Base-by-base conservation (phyloP, 164 flowering plant species). In the Dillenia turbinata region DNA sequence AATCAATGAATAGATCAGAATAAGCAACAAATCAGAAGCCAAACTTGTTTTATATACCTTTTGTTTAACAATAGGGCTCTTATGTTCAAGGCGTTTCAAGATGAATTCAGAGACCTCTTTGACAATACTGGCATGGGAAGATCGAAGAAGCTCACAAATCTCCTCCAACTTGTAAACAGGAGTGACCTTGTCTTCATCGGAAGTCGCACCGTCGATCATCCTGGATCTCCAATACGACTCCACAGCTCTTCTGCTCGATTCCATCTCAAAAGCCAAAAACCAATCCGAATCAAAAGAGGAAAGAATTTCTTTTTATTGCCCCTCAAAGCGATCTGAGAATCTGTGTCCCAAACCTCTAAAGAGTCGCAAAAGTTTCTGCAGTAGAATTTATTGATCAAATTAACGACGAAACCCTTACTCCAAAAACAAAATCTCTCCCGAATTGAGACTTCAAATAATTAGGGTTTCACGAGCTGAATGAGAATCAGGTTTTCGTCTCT, bases 221-320 rank as follows among this genome's bases (percentile, higher is more conserved):
- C 84, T 77, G 60, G 93, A 91, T 71, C 99, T 85, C 99, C 99
- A 91, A 71, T 94, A 91, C 12, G 99, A 81, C 57, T 94, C 99
- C 58, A 94, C 99, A 14, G 97, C 99, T 74, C 96, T 80, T 66
- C 99, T 80, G 79, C 96, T 86, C 69, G 86, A 76, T 71, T 88
- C 93, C 99, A 91, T 91, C 40, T 45, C 61, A 10, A 33, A 33
- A 33, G 7, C 40, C 40, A 4, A 33, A 33, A 33, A 33, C 40
- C 40, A 33, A 33, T 4, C 40, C 40, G 7, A 33, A 33, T 33
- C 40, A 33, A 33, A 33, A 33, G 40, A 33, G 40, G 40, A 33
- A 33, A 33, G 40, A 0, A 7, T 33, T 33, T 33, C 40, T 33
- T 33, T 33, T 6, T 33, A 33, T 33, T 33, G 40, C 7, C 40